Conservation (phyloP, 1,284 basidiomycete species). For the Malassezia furfur region DNA sequence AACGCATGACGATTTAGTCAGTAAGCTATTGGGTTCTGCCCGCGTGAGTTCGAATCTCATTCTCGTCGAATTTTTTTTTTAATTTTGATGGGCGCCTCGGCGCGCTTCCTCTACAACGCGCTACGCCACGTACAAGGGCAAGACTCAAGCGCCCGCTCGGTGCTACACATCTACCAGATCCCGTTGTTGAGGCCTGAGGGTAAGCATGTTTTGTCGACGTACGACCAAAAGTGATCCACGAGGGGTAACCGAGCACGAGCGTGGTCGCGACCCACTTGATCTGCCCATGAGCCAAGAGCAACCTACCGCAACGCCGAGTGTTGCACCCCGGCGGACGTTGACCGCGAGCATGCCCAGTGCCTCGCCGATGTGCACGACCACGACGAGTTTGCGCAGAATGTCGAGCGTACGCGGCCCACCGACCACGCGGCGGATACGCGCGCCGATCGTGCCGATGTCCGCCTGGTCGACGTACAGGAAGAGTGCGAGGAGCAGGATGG, state of each 20-base stretch:
- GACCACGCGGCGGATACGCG: slow-evolving; percentile 8
- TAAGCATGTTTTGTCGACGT: not conserved
- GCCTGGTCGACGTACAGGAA: slow-evolving; percentile 19
- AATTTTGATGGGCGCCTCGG: too few species aligned
- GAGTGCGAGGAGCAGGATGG: slow-evolving; percentile 3
- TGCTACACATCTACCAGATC: not conserved
- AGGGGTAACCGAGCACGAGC: slow-evolving; percentile 12
- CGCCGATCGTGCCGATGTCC: slow-evolving; percentile 5
- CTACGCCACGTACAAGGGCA: too few species aligned
- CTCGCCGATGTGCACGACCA: slow-evolving; percentile 10
- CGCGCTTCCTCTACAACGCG: too few species aligned
- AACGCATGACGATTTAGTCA: slow-evolving; percentile 15
- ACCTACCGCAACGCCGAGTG: slow-evolving; percentile 7
- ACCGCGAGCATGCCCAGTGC: slow-evolving; percentile 11
- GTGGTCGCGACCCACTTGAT: slow-evolving; percentile 17
- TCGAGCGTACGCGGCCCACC: slow-evolving; percentile 9
- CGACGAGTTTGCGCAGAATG: not conserved
- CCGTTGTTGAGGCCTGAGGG: slow-evolving; percentile 13
- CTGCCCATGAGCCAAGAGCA: not conserved
- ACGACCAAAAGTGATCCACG: slow-evolving; percentile 10
- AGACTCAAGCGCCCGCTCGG: too few species aligned
- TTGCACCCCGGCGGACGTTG: slow-evolving; percentile 5
- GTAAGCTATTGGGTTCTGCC: slow-evolving; percentile 32
- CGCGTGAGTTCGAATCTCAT: slow-evolving; percentile 49
- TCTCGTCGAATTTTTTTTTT: slow-evolving; percentile 37